phyloP scores from a whole-genome alignment of 345 rosid genomes.

The Citrus glauca region DNA sequence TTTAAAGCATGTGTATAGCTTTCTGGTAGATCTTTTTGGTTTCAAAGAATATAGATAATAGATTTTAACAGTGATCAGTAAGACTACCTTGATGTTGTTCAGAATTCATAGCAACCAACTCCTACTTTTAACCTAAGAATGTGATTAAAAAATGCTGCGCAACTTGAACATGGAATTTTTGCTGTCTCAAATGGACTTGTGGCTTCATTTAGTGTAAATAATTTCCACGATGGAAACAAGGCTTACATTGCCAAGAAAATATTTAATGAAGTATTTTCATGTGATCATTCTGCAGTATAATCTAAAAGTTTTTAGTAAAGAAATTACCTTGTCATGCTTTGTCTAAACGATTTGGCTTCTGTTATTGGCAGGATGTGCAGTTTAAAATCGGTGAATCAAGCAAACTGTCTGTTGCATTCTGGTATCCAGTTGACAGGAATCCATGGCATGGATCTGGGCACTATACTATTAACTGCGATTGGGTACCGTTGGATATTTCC shows the following conservation, averaged over 20 bases:
- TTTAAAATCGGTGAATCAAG: constrained; percentile 62
- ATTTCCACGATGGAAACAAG: neutral
- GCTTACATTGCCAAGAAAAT: neutral
- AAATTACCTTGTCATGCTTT: constrained; percentile 19
- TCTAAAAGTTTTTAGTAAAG: constrained; percentile 4
- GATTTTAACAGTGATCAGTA: neutral
- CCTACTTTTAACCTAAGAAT: neutral
- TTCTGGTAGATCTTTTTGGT: neutral
- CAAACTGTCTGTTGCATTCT: constrained; percentile 85
- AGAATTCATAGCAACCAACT: neutral
- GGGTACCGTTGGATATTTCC: constrained; percentile 69
- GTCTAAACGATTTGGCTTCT: constrained; percentile 1
- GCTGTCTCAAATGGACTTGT: neutral
- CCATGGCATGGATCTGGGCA: constrained; percentile 91
- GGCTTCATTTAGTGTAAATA: neutral
- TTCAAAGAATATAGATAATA: neutral
- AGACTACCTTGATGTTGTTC: neutral
- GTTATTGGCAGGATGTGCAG: constrained; percentile 74
- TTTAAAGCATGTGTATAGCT: neutral
- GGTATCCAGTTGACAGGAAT: constrained; percentile 81
- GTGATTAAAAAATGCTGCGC: neutral
- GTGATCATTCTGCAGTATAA: neutral
- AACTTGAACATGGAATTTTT: neutral
- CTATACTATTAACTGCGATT: constrained; percentile 77
- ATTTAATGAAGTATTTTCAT: neutral